Conservation (phyloP, 1,139 yeast genomes). For the Nakaseomyces nivariensis region DNA sequence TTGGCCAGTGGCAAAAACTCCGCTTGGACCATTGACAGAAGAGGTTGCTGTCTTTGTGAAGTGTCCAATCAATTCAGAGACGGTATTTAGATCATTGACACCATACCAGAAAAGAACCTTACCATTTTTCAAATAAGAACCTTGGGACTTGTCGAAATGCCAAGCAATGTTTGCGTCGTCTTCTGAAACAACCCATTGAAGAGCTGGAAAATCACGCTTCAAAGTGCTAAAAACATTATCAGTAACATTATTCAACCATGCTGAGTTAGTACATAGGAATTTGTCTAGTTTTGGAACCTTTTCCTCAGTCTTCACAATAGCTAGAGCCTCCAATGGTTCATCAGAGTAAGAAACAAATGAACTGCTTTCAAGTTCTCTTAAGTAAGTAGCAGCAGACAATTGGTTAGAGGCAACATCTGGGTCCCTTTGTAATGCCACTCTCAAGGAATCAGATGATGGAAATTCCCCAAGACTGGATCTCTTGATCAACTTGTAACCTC, state of each 20-base stretch:
- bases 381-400: slow-evolving; percentile 71
- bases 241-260: slow-evolving; percentile 96
- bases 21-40: slow-evolving; percentile 13
- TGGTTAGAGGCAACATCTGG: slow-evolving; percentile 62
- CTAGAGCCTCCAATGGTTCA: slow-evolving; percentile 90
- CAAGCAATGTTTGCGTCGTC: slow-evolving; percentile 85
- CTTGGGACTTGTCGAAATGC: slow-evolving; percentile 90
- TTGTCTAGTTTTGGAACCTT: slow-evolving; percentile 69
- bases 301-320: slow-evolving; percentile 51
- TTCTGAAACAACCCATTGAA: slow-evolving; percentile 87
- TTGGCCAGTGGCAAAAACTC: slow-evolving; percentile 30
- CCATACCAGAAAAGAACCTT: slow-evolving; percentile 95
- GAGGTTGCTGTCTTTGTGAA: slow-evolving; percentile 37
- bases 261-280: slow-evolving; percentile 77
- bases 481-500: slow-evolving; percentile 83
- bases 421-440: slow-evolving; percentile 70
- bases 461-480: slow-evolving; percentile 63
- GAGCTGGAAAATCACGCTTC: slow-evolving; percentile 57
- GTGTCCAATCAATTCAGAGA: slow-evolving; percentile 53
- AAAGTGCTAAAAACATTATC: slow-evolving; percentile 86
- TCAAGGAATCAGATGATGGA: slow-evolving; percentile 58
- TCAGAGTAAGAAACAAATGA: slow-evolving; percentile 82
- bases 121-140: slow-evolving; percentile 85
- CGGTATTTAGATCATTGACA: slow-evolving; percentile 51
- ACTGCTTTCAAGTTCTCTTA: slow-evolving; percentile 55